phyloP scores from a whole-genome alignment of 2,329 filamentous ascomycete genomes.

The Sphaerulina musiva region DNA sequence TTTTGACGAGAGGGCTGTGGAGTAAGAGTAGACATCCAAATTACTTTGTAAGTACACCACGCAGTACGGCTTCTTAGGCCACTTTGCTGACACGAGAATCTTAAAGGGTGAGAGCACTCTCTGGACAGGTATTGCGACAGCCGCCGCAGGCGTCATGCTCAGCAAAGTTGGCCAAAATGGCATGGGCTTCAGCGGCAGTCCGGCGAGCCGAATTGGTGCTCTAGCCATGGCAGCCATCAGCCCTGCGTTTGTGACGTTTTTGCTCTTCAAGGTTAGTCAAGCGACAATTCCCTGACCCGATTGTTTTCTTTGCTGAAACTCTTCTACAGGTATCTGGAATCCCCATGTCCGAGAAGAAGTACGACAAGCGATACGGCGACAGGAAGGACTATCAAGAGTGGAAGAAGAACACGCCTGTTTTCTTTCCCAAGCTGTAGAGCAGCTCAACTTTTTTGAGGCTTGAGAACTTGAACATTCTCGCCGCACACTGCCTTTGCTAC shows the following conservation, averaged over 20 bases:
- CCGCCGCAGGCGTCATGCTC: constrained; percentile 50
- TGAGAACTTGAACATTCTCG: no score
- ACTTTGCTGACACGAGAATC: neutral
- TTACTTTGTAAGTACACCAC: constrained; percentile 52
- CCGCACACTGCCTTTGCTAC: no score
- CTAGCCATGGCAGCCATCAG: constrained; percentile 51
- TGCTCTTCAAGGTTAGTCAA: constrained; percentile 54
- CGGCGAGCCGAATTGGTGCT: constrained; percentile 41
- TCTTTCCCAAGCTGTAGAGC: constrained; percentile 54
- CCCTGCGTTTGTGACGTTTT: constrained; percentile 58
- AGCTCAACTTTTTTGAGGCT: no score
- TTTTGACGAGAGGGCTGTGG: constrained; percentile 59
- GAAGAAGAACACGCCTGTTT: constrained; percentile 60
- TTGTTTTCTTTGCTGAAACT: neutral
- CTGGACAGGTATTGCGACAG: constrained; percentile 61
- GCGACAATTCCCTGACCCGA: neutral
- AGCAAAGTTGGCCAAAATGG: constrained; percentile 50
- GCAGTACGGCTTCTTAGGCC: no score
- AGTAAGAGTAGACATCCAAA: constrained; percentile 58
- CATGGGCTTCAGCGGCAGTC: constrained; percentile 48
- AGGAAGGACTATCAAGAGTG: constrained; percentile 61
- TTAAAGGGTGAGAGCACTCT: constrained; percentile 50
- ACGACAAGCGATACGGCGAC: constrained; percentile 58
- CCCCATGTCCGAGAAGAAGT: constrained; percentile 62
- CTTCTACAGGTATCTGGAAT: constrained; percentile 45